Percentiles rank a stretch among this genome's conserved stretches.
These are phyloP conservation scores for Termitomyces titanicus DNA, from an alignment of 768 basidiomycete genomes.

Conservation along the genomic window DNA sequence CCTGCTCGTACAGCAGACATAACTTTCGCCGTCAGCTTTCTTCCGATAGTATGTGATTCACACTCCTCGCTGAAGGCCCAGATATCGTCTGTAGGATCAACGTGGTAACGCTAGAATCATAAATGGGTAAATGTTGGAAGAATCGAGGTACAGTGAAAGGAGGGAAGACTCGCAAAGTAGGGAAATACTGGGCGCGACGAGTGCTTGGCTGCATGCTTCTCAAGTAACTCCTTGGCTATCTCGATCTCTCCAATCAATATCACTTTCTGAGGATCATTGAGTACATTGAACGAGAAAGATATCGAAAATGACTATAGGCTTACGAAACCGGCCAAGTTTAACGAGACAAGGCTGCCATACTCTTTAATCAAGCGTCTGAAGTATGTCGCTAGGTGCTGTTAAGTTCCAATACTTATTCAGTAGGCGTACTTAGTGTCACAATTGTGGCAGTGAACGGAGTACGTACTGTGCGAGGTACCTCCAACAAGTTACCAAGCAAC, in stretches of 20 bases:
- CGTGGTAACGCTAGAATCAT: not conserved
- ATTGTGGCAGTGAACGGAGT: too few relatives aligned
- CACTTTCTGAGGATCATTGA: not conserved
- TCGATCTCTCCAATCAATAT: not conserved
- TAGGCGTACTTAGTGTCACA: not conserved
- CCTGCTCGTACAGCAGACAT: not conserved
- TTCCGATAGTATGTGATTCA: not conserved
- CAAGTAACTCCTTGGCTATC: not conserved
- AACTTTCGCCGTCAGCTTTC: not conserved
- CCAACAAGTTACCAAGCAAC: not conserved
- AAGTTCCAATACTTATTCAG: not conserved
- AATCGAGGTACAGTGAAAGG: not conserved
- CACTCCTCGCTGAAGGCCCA: not conserved
- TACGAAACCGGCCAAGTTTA: not conserved
- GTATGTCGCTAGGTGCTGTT: not conserved
- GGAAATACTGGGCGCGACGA: not conserved
- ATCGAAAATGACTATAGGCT: not conserved
- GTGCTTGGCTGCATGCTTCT: not conserved
- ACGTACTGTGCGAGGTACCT: not conserved
- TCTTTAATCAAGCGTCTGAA: not conserved
- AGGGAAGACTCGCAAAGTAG: not conserved
- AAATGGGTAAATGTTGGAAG: not conserved
- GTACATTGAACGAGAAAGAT: not conserved
- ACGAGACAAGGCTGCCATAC: not conserved
- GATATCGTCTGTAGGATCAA: not conserved